These are phyloP conservation scores for Glonium stellatum DNA, from an alignment of 495 filamentous ascomycete genomes.

Conservation along the genomic window DNA sequence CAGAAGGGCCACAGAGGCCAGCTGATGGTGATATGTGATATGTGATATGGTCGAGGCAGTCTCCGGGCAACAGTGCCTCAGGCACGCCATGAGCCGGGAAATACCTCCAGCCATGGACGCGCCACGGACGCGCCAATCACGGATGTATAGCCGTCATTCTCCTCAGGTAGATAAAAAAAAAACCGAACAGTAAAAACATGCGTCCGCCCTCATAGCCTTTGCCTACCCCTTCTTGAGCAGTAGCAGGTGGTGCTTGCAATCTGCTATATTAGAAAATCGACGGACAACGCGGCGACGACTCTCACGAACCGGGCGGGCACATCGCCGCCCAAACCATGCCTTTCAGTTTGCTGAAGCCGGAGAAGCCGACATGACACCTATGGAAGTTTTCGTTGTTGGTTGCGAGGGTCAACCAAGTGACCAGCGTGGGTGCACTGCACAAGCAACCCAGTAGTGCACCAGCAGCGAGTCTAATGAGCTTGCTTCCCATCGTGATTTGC, in stretches of 20 bases:
- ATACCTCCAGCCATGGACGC: not conserved
- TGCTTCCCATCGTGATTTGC: not conserved
- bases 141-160: not conserved
- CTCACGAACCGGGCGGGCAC: not conserved
- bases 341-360: not conserved
- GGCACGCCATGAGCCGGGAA: not conserved
- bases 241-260: not conserved
- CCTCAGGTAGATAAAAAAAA: not conserved
- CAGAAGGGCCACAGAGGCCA: not conserved
- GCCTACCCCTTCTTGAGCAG: not conserved
- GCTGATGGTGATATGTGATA: not conserved
- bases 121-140: not conserved
- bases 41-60: not conserved
- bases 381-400: not conserved
- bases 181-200: not conserved
- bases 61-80: not conserved
- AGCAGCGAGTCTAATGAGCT: not conserved
- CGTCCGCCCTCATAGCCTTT: not conserved
- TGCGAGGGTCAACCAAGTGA: not conserved
- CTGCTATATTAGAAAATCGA: not conserved
- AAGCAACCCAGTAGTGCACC: not conserved
- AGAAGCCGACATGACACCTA: constrained; percentile 1
- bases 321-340: not conserved
- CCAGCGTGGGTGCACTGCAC: not conserved
- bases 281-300: not conserved